Conservation (phyloP, 345 rosid genomes). For the Citrus sp. region DNA sequence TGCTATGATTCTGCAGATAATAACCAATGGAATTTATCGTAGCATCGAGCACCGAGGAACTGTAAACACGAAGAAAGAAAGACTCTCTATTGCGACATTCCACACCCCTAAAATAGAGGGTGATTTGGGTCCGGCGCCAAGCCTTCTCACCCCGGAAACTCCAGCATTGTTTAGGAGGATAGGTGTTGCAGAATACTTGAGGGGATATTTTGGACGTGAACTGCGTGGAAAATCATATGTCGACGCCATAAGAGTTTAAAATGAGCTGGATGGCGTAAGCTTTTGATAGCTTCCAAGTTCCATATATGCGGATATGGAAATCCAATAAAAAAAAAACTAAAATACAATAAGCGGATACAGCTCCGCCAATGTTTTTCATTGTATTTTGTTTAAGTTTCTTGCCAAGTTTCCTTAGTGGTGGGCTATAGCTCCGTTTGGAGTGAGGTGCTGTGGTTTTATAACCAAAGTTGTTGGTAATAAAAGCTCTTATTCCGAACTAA, state of each 20-base stretch:
- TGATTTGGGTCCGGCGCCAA: constrained; percentile 5
- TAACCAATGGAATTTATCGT: neutral
- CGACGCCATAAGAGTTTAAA: neutral
- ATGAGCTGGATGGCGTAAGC: neutral
- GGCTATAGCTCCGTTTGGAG: too few species aligned
- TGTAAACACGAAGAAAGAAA: neutral
- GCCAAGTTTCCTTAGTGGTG: too few species aligned
- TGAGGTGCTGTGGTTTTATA: too few species aligned
- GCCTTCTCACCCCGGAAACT: constrained; percentile 7
- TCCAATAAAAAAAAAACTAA: neutral
- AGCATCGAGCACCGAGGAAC: constrained; percentile 17
- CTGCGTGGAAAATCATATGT: constrained; percentile 2
- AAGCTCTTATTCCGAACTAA: too few species aligned
- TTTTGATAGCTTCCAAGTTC: neutral
- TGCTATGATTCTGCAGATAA: neutral
- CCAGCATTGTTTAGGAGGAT: neutral
- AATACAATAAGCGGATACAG: too few species aligned
- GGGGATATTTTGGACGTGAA: neutral
- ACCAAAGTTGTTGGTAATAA: too few species aligned
- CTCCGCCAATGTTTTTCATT: too few species aligned
- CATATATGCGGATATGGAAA: neutral
- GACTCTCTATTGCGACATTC: constrained; percentile 14
- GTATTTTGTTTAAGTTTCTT: too few species aligned
- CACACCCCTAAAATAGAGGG: neutral
- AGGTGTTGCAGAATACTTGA: neutral